A percentile compares a stretch with the other conserved stretches of the same genome.
These are phyloP conservation scores for Panicum virgatum DNA, from an alignment of 202 grass and related monocot genomes.

Conservation along the genomic window DNA sequence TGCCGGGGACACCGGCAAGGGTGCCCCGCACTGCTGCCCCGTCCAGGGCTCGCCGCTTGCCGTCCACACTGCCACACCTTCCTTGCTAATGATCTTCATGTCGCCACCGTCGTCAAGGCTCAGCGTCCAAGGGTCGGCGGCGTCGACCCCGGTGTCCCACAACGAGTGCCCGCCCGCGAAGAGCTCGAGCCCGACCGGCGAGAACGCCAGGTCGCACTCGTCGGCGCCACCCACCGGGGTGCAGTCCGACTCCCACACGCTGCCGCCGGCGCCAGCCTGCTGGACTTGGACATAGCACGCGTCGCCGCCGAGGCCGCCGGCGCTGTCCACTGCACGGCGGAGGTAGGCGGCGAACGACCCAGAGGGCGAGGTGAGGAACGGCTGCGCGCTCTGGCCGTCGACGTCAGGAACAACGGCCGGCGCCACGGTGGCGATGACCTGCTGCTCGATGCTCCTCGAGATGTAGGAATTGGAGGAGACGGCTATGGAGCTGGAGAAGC, in stretches of 20 bases:
- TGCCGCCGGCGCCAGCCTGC: neutral
- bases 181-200: slow-evolving; percentile 52
- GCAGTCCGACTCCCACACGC: slow-evolving; percentile 56
- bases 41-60: slow-evolving; percentile 46
- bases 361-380: slow-evolving; percentile 48
- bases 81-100: slow-evolving; percentile 45
- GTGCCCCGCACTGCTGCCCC: slow-evolving; percentile 36
- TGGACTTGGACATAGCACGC: slow-evolving; percentile 52
- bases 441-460: slow-evolving; percentile 39
- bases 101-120: slow-evolving; percentile 50
- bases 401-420: slow-evolving; percentile 26
- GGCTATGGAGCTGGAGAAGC: slow-evolving; percentile 29
- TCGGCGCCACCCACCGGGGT: slow-evolving; percentile 43
- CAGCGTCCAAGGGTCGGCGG: slow-evolving; percentile 29
- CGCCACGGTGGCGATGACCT: slow-evolving; percentile 37
- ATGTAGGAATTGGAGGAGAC: slow-evolving; percentile 39
- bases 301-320: neutral
- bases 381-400: slow-evolving; percentile 40
- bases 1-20: slow-evolving; percentile 16
- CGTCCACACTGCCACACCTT: slow-evolving; percentile 41
- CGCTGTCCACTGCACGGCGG: slow-evolving; percentile 18
- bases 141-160: slow-evolving; percentile 52
- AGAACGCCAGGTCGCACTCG: slow-evolving; percentile 53
- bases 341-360: slow-evolving; percentile 50
- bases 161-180: slow-evolving; percentile 55